phyloP scores from a whole-genome alignment of 1,284 basidiomycete species.

The Moesziomyces sp. region DNA sequence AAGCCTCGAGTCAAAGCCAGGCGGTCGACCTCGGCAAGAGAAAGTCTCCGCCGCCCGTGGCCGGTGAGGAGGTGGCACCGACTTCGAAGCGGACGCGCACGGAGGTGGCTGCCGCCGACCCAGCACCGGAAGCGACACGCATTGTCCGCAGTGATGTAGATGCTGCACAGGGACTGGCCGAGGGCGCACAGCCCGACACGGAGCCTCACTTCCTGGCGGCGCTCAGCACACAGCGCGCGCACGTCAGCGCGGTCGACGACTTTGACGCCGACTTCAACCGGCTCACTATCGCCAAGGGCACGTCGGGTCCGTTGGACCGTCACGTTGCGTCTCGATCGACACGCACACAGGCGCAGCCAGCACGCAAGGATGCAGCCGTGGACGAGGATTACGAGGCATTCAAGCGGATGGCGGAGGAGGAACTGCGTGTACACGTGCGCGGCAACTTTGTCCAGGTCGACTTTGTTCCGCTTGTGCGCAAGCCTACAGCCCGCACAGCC shows the following conservation, averaged over 20 bases:
- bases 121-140: constrained; percentile 4
- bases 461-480: constrained; percentile 53
- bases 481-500: neutral
- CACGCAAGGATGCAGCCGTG: neutral
- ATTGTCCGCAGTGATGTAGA: constrained; percentile 17
- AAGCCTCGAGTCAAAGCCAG: neutral
- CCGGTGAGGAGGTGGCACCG: neutral
- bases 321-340: constrained; percentile 2
- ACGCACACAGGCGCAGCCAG: neutral
- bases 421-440: constrained; percentile 43
- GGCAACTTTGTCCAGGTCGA: constrained; percentile 64
- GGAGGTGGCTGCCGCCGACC: neutral
- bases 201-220: constrained; percentile 55
- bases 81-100: constrained; percentile 21
- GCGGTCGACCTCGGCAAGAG: constrained; percentile 12
- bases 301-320: constrained; percentile 11
- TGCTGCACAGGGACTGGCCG: constrained; percentile 8
- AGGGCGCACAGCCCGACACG: constrained; percentile 38
- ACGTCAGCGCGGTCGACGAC: constrained; percentile 47
- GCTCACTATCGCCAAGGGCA: constrained; percentile 41
- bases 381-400: constrained; percentile 54
- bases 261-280: constrained; percentile 61
- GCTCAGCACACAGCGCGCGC: constrained; percentile 47
- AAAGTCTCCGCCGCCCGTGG: constrained; percentile 14
- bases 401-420: constrained; percentile 51